These are phyloP conservation scores for Pseudogymnoascus sp. DNA, from an alignment of 2,329 filamentous ascomycete species.

Conservation along the genomic window DNA sequence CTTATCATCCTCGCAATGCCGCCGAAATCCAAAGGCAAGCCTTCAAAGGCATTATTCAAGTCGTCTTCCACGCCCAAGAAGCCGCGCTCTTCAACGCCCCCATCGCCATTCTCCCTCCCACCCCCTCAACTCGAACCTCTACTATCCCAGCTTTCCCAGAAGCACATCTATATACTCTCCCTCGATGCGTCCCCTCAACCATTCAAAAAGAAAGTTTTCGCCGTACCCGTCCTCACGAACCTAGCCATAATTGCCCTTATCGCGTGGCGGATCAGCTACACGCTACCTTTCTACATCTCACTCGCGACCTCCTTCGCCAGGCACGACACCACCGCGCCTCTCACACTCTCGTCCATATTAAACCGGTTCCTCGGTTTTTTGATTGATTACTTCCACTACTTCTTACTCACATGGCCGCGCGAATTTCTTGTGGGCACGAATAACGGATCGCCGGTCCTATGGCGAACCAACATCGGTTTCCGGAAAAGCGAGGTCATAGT, in stretches of 20 bases:
- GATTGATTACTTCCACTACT: constrained; percentile 65
- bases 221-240: constrained; percentile 74
- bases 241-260: constrained; percentile 58
- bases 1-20: constrained; percentile 1
- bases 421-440: constrained; percentile 60
- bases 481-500: constrained; percentile 75
- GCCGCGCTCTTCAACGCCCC: constrained; percentile 32
- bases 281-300: constrained; percentile 66
- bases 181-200: constrained; percentile 63
- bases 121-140: constrained; percentile 60
- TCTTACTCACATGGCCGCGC: constrained; percentile 67
- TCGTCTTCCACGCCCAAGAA: constrained; percentile 6
- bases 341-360: constrained; percentile 17
- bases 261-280: constrained; percentile 60
- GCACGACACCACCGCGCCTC: not conserved
- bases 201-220: constrained; percentile 78
- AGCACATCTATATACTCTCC: constrained; percentile 78
- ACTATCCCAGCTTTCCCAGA: constrained; percentile 56
- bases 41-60: constrained; percentile 7
- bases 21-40: not conserved
- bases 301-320: constrained; percentile 28
- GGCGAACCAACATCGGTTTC: constrained; percentile 73
- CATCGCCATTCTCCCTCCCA: constrained; percentile 62
- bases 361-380: constrained; percentile 59
- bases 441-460: constrained; percentile 58